Evolutionary conservation across 768 basidiomycete genomes (phyloP).

Genomic region (Rhizopogon sp.): DNA sequence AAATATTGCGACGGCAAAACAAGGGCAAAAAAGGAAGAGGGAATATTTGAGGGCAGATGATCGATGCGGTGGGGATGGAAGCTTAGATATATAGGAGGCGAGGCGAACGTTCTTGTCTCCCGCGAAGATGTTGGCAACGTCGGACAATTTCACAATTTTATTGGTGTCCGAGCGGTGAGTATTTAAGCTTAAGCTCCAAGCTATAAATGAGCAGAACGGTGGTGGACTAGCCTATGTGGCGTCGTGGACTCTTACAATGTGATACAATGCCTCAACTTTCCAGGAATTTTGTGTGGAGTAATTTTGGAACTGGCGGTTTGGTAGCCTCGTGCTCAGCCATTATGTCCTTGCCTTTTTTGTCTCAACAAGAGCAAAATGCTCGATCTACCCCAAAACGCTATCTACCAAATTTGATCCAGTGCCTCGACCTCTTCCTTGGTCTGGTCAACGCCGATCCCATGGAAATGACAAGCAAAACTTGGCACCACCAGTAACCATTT

Average conservation of each 20-base stretch:
- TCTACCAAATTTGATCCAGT: background rate
- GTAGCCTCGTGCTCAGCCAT: slow-evolving; percentile 11
- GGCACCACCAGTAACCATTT: background rate
- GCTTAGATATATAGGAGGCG: slow-evolving; percentile 1
- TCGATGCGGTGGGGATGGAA: background rate
- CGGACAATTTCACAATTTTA: too few species aligned
- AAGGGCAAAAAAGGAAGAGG: background rate
- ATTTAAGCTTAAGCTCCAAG: background rate
- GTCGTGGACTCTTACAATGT: background rate
- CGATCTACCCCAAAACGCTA: background rate
- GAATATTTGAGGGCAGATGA: background rate
- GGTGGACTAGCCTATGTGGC: background rate
- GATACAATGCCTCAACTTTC: background rate
- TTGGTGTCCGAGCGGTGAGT: too few species aligned
- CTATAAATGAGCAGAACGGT: background rate
- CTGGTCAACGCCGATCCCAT: background rate
- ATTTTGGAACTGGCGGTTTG: background rate
- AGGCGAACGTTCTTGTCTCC: background rate
- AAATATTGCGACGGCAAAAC: background rate
- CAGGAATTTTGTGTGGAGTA: slow-evolving; percentile 4
- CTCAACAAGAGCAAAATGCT: slow-evolving; percentile 20
- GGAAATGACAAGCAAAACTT: background rate
- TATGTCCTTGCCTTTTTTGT: slow-evolving; percentile 11
- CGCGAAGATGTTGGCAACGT: too few species aligned
- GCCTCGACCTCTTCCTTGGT: background rate